Evolutionary conservation across 768 basidiomycete genomes (phyloP), one percentile per base, ranked within the genome.

Genomic region (Gelatoporia subvermispora): DNA sequence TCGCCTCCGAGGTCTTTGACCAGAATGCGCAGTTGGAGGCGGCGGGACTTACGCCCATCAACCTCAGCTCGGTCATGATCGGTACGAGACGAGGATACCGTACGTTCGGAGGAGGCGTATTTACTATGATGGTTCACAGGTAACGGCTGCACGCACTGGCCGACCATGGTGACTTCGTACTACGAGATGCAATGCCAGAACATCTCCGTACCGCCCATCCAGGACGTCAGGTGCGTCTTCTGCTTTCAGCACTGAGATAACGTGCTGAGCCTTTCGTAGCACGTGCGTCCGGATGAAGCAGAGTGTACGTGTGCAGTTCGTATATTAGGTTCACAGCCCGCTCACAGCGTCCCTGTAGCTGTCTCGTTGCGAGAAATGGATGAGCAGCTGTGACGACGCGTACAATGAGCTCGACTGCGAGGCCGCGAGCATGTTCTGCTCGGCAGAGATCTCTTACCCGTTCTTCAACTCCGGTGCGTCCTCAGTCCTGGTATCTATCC

Each of bases 141-240:
- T n/a, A 78, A 77, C 25, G 76, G 75, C 18, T 58, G 70, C 38
- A 71, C 68, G 0, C 72, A 77, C 54, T 68, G 55, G 44, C 60
- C 54, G 45, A 68, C 67, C 1, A 65, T 75, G 69, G 44, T 52
- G 3, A 55, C 66, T 4, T 69, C 75, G 3, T 76, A 73, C 49
- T 67, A 77, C 51, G 78, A 82, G 43, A 74, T 85, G 64, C 66
- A 69, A 21, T 87, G 85, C 58, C 49, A 40, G 34, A 43, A 49
- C 28, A 45, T 43, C 10, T 77, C 78, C 10, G 62, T 77, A 23
- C 63, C 62, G 21, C 81, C 78, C 3, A 60, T 79, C 20, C 54
- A 67, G 35, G 72, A 68, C 20, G 79, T 84, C 40, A 73, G 72
- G 67, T 68, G 1, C 10, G 18, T 2, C 28, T 18, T 40, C 3